Base-by-base conservation (phyloP, 164 flowering plant genomes). In the Tinospora cordifolia region DNA sequence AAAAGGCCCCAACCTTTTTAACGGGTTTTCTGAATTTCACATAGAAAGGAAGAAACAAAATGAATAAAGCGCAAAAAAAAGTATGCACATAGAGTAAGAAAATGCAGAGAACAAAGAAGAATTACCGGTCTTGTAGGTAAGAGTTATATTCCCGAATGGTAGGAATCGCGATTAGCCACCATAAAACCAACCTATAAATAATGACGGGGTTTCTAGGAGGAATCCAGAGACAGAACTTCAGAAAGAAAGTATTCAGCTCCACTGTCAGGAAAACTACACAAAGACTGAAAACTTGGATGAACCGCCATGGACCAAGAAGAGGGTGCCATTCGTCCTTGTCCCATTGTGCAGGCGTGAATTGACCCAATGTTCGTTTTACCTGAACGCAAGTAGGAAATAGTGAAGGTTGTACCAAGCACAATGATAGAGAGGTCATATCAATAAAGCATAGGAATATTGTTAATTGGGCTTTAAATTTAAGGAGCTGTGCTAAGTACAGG, bases 311-410 rank as follows among this genome's bases (percentile, higher is more conserved):
- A 65, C 91, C 99, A 66, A 87, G 96, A 51, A 95, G 75, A 66
- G 99, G 99, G 68, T 87, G 96, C 99, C 99, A 92, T 79, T 95
- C 98, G 81, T 95, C 99, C 81, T 92, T 95, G 81, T 95, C 99
- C 99, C 99, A 95, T 11, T 84, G 89, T 65, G 98, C 99, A 46
- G 99, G 99, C 24, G 99, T 95, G 73, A 95, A 95, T 75, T 95
- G 99, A 12, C 93, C 96, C 38, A 95, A 75, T 21, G 98, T 92
- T 49, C 99, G 82, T 80, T 87, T 91, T 14, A 95, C 97, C 99
- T 93, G 75, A 57, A 46, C 67, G 38, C 26, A 49, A 68, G 14
- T 22, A 6, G 14, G 46, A 15, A 58, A 60, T 6, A 46, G 26
- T 44, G 58, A 46, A 22, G 38, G 30, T 41, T 66, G 26, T 14